Evolutionary conservation across 495 filamentous ascomycete species (phyloP).

Genomic region (Pyrenula aspistea): DNA sequence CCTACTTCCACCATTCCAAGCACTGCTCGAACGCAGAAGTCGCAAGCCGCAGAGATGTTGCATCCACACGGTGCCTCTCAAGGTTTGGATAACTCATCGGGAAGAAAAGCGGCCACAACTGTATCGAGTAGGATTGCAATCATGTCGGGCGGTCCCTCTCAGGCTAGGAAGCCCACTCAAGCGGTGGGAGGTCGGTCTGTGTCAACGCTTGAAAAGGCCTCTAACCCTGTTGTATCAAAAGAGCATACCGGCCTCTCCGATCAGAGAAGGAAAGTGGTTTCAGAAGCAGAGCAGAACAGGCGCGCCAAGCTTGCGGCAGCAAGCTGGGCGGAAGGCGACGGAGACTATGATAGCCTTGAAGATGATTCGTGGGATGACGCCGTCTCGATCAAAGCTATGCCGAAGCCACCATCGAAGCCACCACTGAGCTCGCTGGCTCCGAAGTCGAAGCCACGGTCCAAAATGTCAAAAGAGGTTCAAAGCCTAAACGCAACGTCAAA

Average conservation of each 20-base stretch:
- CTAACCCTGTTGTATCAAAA: neutral
- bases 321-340: slow-evolving; percentile 12
- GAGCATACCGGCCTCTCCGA: neutral
- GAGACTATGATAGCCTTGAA: slow-evolving; percentile 10
- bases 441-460: neutral
- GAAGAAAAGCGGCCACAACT: neutral
- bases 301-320: neutral
- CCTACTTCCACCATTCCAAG: too few relatives aligned
- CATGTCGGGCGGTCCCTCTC: neutral
- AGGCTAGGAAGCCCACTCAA: neutral
- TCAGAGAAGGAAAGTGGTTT: neutral
- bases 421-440: neutral
- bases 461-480: neutral
- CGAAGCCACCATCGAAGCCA: neutral
- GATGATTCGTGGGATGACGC: neutral
- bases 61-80: too few relatives aligned
- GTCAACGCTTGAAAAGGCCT: neutral
- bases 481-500: neutral
- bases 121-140: neutral
- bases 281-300: neutral
- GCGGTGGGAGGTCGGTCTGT: too few relatives aligned
- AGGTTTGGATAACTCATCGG: neutral
- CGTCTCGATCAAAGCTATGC: neutral
- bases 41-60: too few relatives aligned
- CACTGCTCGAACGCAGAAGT: too few relatives aligned